These are phyloP conservation scores for Asterophora parasitica DNA, from an alignment of 768 basidiomycete genomes.

Conservation along the genomic window DNA sequence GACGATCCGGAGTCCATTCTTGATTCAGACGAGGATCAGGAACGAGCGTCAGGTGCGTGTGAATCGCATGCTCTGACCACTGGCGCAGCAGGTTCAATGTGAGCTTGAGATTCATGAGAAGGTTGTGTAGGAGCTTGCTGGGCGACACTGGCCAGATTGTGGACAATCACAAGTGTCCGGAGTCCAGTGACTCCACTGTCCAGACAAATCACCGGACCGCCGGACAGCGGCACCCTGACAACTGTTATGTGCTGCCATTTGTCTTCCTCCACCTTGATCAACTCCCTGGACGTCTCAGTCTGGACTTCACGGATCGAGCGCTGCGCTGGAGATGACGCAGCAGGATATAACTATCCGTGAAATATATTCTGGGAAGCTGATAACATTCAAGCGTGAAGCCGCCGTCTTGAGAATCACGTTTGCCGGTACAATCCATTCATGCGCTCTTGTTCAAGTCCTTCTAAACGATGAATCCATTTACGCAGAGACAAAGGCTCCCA, in stretches of 20 bases:
- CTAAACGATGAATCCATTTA: not conserved
- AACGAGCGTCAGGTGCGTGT: not conserved
- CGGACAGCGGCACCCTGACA: no score
- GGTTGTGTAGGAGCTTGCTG: no score
- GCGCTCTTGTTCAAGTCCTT: not conserved
- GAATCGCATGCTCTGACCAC: no score
- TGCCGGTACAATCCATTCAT: constrained; percentile 10
- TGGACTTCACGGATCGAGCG: not conserved
- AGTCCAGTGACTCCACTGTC: no score
- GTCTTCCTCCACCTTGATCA: no score
- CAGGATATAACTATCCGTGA: constrained; percentile 14
- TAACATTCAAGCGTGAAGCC: constrained; percentile 14
- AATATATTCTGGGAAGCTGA: constrained; percentile 4
- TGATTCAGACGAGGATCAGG: not conserved
- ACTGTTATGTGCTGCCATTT: no score
- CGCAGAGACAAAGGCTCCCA: constrained; percentile 20
- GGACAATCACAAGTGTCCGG: no score
- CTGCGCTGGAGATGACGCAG: constrained; percentile 2
- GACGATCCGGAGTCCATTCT: no score
- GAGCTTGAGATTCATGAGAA: no score
- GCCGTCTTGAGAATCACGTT: constrained; percentile 13
- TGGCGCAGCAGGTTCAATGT: no score
- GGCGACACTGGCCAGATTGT: no score
- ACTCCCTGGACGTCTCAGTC: not conserved
- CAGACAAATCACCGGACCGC: no score